Evolutionary conservation across 345 rosid species (phyloP).

Genomic region (Cardamine occulta): DNA sequence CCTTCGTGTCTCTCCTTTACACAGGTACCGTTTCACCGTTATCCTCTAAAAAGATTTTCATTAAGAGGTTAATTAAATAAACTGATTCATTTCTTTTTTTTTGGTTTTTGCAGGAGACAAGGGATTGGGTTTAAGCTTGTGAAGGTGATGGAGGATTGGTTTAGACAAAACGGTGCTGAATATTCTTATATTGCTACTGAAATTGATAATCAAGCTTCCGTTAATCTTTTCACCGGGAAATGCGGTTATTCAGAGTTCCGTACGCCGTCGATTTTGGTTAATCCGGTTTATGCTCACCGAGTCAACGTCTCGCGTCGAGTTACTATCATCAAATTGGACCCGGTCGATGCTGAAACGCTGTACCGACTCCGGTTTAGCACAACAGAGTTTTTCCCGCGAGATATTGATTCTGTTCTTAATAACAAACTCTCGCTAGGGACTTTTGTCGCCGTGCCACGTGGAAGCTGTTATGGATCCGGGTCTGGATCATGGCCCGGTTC

Average conservation of each 20-base stretch:
- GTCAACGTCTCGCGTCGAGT: constrained; percentile 49
- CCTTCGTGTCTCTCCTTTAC: constrained; percentile 88
- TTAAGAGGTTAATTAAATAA: background rate
- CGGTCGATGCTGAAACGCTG: constrained; percentile 66
- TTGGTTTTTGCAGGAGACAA: constrained; percentile 63
- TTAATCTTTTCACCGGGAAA: constrained; percentile 78
- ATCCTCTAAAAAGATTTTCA: background rate
- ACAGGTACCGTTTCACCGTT: constrained; percentile 52
- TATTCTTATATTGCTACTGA: constrained; percentile 94
- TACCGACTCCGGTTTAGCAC: constrained; percentile 81
- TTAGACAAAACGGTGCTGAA: constrained; percentile 78
- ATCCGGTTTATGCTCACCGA: constrained; percentile 86
- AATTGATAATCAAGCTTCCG: constrained; percentile 83
- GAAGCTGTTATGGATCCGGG: constrained; percentile 43
- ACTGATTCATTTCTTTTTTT: background rate
- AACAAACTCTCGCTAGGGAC: constrained; percentile 82
- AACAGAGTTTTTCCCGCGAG: constrained; percentile 96
- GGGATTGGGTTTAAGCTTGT: constrained; percentile 84
- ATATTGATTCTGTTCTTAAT: constrained; percentile 76
- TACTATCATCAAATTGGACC: constrained; percentile 51
- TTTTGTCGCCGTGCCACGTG: constrained; percentile 84
- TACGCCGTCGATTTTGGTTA: constrained; percentile 80
- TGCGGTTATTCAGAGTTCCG: constrained; percentile 92
- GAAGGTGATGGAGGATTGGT: constrained; percentile 73
- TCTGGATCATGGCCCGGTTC: constrained; percentile 67